Percentiles rank a stretch among this genome's conserved stretches.
Conservation (phyloP, 441 rosid genomes). For the Eugenia klotzschiana region DNA sequence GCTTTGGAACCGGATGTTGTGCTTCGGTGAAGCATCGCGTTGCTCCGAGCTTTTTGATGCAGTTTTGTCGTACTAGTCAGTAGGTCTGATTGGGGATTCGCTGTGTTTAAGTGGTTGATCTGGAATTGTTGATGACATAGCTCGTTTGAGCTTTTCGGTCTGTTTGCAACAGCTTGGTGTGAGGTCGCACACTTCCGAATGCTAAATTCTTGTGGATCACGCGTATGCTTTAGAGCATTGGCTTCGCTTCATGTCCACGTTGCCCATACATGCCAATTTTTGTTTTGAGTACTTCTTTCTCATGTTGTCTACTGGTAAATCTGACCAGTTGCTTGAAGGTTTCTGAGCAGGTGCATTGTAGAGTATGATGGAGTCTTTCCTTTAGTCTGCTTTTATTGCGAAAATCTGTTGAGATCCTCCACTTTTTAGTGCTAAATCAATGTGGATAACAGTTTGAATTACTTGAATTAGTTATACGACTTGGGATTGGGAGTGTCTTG, state of each 20-base stretch:
- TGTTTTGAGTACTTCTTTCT: not conserved
- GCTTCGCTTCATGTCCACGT: not conserved
- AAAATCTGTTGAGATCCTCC: not conserved
- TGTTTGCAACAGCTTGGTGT: not conserved
- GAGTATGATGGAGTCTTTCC: not conserved
- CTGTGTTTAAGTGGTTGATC: not conserved
- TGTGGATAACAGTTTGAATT: not conserved
- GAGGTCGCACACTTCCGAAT: not conserved
- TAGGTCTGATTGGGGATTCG: not conserved
- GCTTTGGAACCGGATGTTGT: not conserved
- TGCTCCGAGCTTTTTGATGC: not conserved
- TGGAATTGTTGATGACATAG: not conserved
- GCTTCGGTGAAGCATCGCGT: not conserved
- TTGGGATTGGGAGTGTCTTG: not conserved
- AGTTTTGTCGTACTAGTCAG: not conserved
- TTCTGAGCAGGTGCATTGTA: not conserved
- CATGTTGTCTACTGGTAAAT: not conserved
- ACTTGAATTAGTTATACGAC: not conserved
- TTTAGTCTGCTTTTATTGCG: not conserved
- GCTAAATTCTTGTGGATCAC: not conserved
- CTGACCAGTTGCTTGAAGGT: not conserved
- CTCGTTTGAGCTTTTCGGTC: not conserved
- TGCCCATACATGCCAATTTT: not conserved
- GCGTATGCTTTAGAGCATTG: not conserved
- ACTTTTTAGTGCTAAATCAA: not conserved